Conservation (phyloP, 495 filamentous ascomycete species). For the Tuber magnatum region DNA sequence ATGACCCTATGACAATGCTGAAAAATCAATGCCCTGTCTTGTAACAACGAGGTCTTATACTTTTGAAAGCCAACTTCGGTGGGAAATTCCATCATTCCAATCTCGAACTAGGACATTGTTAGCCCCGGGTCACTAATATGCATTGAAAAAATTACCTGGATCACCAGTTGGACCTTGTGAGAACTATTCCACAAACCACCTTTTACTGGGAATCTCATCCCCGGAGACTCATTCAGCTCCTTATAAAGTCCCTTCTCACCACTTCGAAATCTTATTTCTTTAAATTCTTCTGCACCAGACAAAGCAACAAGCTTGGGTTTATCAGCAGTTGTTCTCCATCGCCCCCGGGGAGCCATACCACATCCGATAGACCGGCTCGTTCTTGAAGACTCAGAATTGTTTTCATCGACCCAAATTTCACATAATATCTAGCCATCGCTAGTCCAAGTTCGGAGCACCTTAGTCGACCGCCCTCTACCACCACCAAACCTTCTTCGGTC, state of each 20-base stretch:
- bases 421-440: constrained; percentile 88
- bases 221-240: constrained; percentile 66
- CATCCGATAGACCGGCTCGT: constrained; percentile 57
- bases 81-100: constrained; percentile 68
- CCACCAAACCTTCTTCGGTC: constrained; percentile 55
- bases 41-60: constrained; percentile 54
- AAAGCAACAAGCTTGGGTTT: constrained; percentile 54
- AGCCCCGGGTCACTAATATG: neutral
- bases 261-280: constrained; percentile 64
- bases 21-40: constrained; percentile 68
- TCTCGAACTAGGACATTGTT: constrained; percentile 44
- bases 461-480: constrained; percentile 45
- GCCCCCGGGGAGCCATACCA: constrained; percentile 50
- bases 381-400: constrained; percentile 56
- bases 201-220: constrained; percentile 71
- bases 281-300: constrained; percentile 70
- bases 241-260: constrained; percentile 71
- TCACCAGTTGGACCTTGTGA: constrained; percentile 82
- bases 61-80: constrained; percentile 55
- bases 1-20: constrained; percentile 66
- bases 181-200: constrained; percentile 61
- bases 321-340: constrained; percentile 2
- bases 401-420: constrained; percentile 88
- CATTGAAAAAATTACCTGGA: constrained; percentile 52
- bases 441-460: constrained; percentile 70